These are phyloP conservation scores for Reticulascus tulasneorum DNA, from an alignment of 2,329 filamentous ascomycete genomes.

Conservation along the genomic window DNA sequence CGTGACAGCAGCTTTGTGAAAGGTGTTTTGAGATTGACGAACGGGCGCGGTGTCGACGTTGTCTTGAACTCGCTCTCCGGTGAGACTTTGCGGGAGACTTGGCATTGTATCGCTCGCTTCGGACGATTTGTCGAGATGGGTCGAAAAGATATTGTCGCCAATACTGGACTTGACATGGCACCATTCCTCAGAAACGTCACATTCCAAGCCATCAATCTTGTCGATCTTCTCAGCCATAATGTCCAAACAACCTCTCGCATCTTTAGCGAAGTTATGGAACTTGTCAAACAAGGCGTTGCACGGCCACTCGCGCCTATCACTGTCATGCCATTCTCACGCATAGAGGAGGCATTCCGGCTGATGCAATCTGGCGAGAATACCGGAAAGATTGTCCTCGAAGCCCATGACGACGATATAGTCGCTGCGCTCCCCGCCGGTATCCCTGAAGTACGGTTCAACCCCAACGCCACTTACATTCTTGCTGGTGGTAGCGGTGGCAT, in stretches of 20 bases:
- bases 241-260: conserved; percentile 20
- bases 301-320: conserved; percentile 24
- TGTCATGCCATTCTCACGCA: conserved; percentile 14
- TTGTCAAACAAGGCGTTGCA: no score
- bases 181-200: conserved; percentile 41
- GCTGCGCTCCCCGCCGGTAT: conserved; percentile 5
- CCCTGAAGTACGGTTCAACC: neutral
- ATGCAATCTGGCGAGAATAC: conserved; percentile 32
- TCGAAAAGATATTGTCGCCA: conserved; percentile 23
- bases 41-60: conserved; percentile 21
- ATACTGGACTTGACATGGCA: conserved; percentile 42
- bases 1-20: conserved; percentile 19
- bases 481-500: conserved; percentile 24
- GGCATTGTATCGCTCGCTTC: conserved; percentile 22
- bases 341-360: conserved; percentile 29
- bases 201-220: conserved; percentile 41
- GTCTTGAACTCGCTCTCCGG: conserved; percentile 24
- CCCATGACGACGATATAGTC: neutral
- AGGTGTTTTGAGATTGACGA: conserved; percentile 21
- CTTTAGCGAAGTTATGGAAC: conserved; percentile 10
- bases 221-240: conserved; percentile 14
- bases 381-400: conserved; percentile 31
- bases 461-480: conserved; percentile 19
- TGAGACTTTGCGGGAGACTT: conserved; percentile 18
- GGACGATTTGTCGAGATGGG: conserved; percentile 29